Percentiles rank a stretch among this genome's conserved stretches.
phyloP scores from a whole-genome alignment of 768 basidiomycete species.

The Amanita pallidorosea region DNA sequence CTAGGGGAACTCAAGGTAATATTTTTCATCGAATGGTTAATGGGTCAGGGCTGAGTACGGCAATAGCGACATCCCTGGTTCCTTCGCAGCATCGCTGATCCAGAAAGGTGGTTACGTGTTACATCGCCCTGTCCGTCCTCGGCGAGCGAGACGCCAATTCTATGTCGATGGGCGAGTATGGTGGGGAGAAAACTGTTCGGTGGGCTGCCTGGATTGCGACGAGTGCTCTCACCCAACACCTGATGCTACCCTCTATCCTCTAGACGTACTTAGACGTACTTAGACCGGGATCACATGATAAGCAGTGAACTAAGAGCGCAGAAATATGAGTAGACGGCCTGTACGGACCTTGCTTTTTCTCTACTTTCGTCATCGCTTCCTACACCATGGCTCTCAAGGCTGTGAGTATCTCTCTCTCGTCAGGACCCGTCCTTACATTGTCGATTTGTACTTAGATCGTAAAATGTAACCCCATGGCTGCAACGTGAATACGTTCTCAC shows the following conservation, averaged over 20 bases:
- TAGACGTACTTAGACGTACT: not conserved
- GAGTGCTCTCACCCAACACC: not conserved
- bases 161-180: conserved; percentile 17
- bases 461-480: conserved; percentile 32
- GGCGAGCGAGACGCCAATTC: not conserved
- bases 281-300: not conserved
- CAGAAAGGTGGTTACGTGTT: conserved; percentile 24
- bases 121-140: conserved; percentile 13
- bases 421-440: not conserved
- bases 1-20: conserved; percentile 24
- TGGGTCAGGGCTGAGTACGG: not conserved
- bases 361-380: conserved; percentile 1
- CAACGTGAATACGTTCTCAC: conserved; percentile 8
- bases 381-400: conserved; percentile 64
- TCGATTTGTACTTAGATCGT: conserved; percentile 31
- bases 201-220: conserved; percentile 10
- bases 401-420: conserved; percentile 28
- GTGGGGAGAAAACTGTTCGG: conserved; percentile 18
- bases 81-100: conserved; percentile 21
- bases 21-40: not conserved
- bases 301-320: not conserved
- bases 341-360: not conserved
- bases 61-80: conserved; percentile 27
- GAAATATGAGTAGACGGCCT: not conserved
- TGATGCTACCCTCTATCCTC: not conserved